These are phyloP conservation scores for Boletus sp. DNA, from an alignment of 768 basidiomycete species.

Conservation along the genomic window DNA sequence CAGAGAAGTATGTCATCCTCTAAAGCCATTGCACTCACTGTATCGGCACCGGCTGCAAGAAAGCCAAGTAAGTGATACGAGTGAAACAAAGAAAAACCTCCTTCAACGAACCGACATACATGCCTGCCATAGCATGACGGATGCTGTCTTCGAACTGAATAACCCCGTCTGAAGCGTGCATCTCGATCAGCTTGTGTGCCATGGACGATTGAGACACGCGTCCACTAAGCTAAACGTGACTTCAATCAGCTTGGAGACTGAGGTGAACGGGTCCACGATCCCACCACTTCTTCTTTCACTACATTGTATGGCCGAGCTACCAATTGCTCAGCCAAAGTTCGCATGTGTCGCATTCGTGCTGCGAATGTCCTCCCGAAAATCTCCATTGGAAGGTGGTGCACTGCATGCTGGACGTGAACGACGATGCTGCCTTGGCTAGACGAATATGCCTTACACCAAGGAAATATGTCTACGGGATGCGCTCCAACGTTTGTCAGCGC, in stretches of 20 bases:
- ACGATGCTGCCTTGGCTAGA: not conserved
- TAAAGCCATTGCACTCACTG: not conserved
- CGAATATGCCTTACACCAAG: not conserved
- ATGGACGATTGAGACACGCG: conserved; percentile 1
- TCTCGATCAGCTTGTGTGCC: conserved; percentile 1
- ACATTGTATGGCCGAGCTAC: not conserved
- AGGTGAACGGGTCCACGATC: not conserved
- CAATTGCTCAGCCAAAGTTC: not conserved
- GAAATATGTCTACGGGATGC: conserved; percentile 7
- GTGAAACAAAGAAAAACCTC: not conserved
- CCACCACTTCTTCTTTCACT: not conserved
- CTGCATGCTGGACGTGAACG: not conserved
- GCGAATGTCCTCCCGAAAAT: not conserved
- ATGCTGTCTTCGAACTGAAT: conserved; percentile 1
- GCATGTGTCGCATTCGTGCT: conserved; percentile 5
- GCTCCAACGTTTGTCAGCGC: conserved; percentile 3
- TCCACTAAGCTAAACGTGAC: not conserved
- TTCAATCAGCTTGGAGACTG: not conserved
- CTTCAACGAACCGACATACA: not conserved
- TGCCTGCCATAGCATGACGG: conserved; percentile 2
- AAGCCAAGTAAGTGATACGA: too few species aligned
- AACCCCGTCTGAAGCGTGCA: not conserved
- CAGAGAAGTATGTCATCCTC: not conserved
- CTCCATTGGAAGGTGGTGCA: conserved; percentile 3
- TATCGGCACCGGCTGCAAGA: conserved; percentile 1